Evolutionary conservation across 371 early-diverging fungal genomes (phyloP), one percentile per base, ranked within the genome.

Genomic region (Rhizopus delemar): DNA sequence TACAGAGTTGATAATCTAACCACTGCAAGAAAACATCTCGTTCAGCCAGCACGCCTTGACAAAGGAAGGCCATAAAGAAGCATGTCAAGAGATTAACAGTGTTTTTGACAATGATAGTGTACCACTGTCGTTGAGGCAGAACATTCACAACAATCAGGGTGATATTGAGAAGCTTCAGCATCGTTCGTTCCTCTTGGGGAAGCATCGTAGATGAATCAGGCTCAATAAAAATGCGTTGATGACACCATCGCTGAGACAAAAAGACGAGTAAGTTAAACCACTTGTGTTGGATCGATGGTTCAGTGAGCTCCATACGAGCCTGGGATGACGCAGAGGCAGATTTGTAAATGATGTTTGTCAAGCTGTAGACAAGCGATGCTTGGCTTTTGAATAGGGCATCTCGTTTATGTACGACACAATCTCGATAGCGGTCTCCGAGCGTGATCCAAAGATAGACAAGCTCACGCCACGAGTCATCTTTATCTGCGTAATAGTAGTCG

Each of bases 21-120:
- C 55, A 15, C 39, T 51, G 4, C 29, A 32, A 0, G 31, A 16
- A 4, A 0, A 56, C 56, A 11, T 71, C 5, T 5, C n/a, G 62
- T 35, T 74, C 75, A 8, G 60, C 45, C 3, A 41, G 29, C 22
- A 63, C 50, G 31, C 71, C 69, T 33, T 61, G 60, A 1, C 57
- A 59, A 2, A 71, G 53, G 53, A 54, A 63, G 13, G 69, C 60
- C 50, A 69, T 62, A 12, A 74, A 50, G 35, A 63, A 60, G 32
- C 64, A 63, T 5, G 60, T 59, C 12, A 69, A 55, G 52, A 65
- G 54, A 34, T 55, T 54, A 0, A 66, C 49, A 8, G 56, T 28
- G 33, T 60, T 52, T 46, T 65, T 38, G 4, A 63, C 53, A 45
- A 57, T 13, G 38, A 34, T 34, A 33, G 12, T 7, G 36, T 32